These are phyloP conservation scores for Melanogaster broomeanus DNA, from an alignment of 768 basidiomycete genomes.

Conservation along the genomic window DNA sequence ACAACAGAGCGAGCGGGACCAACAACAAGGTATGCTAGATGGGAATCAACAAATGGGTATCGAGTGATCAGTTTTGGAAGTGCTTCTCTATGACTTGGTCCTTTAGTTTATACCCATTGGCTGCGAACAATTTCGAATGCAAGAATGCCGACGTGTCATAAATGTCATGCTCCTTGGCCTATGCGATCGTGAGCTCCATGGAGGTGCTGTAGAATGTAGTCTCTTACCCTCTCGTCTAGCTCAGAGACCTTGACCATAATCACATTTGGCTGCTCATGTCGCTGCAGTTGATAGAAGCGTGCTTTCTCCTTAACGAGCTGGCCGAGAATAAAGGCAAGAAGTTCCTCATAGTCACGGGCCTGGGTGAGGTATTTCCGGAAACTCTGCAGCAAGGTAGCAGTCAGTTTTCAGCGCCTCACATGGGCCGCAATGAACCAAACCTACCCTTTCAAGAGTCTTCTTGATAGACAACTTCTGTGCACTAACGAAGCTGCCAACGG, in stretches of 20 bases:
- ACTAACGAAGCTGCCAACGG: slow-evolving; percentile 91
- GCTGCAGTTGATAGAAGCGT: slow-evolving; percentile 77
- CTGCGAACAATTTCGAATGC: slow-evolving; percentile 75
- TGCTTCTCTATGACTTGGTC: slow-evolving; percentile 71
- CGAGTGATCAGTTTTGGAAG: slow-evolving; percentile 47
- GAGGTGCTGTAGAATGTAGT: background rate
- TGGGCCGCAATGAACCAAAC: background rate
- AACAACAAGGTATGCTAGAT: slow-evolving; percentile 4
- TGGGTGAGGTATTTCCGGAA: slow-evolving; percentile 98
- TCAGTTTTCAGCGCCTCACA: slow-evolving; percentile 16
- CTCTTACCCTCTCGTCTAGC: slow-evolving; percentile 81
- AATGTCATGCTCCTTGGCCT: slow-evolving; percentile 98
- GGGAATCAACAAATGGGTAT: background rate
- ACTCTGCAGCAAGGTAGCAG: slow-evolving; percentile 48
- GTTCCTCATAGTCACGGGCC: slow-evolving; percentile 93
- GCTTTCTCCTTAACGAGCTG: slow-evolving; percentile 92
- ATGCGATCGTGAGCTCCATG: slow-evolving; percentile 12
- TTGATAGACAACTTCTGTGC: slow-evolving; percentile 99
- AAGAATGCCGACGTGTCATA: slow-evolving; percentile 89
- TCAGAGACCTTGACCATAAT: slow-evolving; percentile 78
- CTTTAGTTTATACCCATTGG: slow-evolving; percentile 85
- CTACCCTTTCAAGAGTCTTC: slow-evolving; percentile 91
- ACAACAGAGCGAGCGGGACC: slow-evolving; percentile 16
- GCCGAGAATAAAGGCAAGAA: slow-evolving; percentile 92
- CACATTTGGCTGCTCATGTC: slow-evolving; percentile 73